Conservation (phyloP, 2,329 filamentous ascomycete species). For the Diaporthe citriasiana region DNA sequence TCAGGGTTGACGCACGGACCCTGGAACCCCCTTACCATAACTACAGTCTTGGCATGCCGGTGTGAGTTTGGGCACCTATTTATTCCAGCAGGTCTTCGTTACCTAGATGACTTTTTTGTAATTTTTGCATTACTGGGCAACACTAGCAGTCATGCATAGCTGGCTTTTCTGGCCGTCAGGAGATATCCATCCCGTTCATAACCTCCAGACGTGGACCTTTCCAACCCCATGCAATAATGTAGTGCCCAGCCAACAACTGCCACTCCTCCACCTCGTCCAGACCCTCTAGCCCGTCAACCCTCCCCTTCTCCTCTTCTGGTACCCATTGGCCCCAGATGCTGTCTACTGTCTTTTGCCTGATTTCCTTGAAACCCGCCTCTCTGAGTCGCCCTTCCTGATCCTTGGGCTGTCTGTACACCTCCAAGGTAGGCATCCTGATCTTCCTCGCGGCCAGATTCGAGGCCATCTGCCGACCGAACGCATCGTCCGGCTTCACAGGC, state of each 20-base stretch:
- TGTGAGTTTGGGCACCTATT: not conserved
- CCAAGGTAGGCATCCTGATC: conserved; percentile 87
- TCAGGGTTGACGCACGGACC: not conserved
- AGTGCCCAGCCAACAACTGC: conserved; percentile 87
- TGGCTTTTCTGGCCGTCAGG: not conserved
- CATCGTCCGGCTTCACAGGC: conserved; percentile 84
- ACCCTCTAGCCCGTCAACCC: conserved; percentile 85
- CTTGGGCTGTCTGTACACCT: conserved; percentile 75
- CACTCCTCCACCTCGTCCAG: conserved; percentile 97
- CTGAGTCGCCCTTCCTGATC: conserved; percentile 78
- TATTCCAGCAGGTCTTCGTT: not conserved
- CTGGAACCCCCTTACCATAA: not conserved
- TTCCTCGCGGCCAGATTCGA: conserved; percentile 86
- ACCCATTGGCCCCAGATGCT: conserved; percentile 86
- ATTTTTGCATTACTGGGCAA: not conserved
- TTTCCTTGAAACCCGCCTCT: conserved; percentile 72
- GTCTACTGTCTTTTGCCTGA: conserved; percentile 61
- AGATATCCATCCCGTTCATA: conserved; percentile 35
- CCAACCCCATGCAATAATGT: conserved; percentile 92
- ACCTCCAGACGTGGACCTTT: conserved; percentile 62
- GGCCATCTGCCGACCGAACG: conserved; percentile 94
- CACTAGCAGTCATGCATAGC: not conserved
- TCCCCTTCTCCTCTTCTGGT: conserved; percentile 76
- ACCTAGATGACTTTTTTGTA: not conserved
- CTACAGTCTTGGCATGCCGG: not conserved